Percentiles rank a stretch among this genome's conserved stretches.
Evolutionary conservation across 345 rosid species (phyloP).

Genomic region (Sisymbrium irio): DNA sequence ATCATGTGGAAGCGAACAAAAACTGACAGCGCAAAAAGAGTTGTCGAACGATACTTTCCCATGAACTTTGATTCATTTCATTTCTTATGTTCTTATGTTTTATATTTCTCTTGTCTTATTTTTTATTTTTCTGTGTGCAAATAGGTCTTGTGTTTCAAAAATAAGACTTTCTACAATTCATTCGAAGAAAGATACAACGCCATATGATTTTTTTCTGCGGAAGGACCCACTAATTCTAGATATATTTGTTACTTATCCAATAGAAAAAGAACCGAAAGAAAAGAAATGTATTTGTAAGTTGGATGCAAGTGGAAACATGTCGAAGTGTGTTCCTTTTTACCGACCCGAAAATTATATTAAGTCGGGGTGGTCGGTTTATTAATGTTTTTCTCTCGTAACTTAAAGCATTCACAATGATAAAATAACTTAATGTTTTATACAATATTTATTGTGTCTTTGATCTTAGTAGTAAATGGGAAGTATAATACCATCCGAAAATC

Average conservation of each 20-base stretch:
- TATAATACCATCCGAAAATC: not conserved
- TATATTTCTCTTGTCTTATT: not conserved
- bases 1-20: slow-evolving; percentile 34
- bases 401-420: not conserved
- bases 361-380: slow-evolving; percentile 28
- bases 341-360: slow-evolving; percentile 26
- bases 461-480: not conserved
- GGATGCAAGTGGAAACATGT: slow-evolving; percentile 33
- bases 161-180: slow-evolving; percentile 1
- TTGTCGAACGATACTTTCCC: slow-evolving; percentile 35
- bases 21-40: slow-evolving; percentile 31
- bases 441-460: not conserved
- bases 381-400: not conserved
- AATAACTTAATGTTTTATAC: no score
- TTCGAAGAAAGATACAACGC: not conserved
- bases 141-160: not conserved
- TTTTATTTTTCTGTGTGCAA: not conserved
- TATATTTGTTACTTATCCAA: slow-evolving; percentile 15
- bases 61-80: slow-evolving; percentile 13
- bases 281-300: not conserved
- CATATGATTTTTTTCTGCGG: not conserved
- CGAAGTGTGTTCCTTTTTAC: slow-evolving; percentile 36
- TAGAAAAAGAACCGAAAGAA: slow-evolving; percentile 11
- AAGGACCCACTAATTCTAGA: slow-evolving; percentile 12
- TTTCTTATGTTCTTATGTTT: not conserved